Evolutionary conservation across 2,329 filamentous ascomycete species (phyloP).

Genomic region (Botryosphaeria dothidea): DNA sequence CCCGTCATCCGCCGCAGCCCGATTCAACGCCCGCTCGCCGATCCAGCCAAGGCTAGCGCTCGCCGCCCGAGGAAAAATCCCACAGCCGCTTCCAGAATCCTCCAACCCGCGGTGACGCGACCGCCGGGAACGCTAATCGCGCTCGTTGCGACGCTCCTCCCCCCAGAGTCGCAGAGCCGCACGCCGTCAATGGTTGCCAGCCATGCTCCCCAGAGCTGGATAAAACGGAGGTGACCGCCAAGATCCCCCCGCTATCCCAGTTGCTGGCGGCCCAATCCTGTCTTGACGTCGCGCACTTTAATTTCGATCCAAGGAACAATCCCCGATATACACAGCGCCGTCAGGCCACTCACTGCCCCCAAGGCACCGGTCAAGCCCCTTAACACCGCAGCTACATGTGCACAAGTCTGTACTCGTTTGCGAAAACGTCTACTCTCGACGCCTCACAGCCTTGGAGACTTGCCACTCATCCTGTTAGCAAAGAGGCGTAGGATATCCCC

Average conservation of each 20-base stretch:
- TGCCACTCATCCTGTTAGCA: not conserved
- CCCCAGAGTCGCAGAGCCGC: too few relatives aligned
- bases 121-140: not conserved
- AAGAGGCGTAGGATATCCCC: not conserved
- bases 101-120: not conserved
- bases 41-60: not conserved
- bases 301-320: not conserved
- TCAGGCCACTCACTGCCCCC: not conserved
- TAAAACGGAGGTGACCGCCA: not conserved
- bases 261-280: slow-evolving; percentile 10
- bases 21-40: not conserved
- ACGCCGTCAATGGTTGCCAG: not conserved
- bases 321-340: not conserved
- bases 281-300: not conserved
- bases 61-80: not conserved
- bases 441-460: not conserved
- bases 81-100: not conserved
- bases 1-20: not conserved
- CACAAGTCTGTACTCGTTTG: not conserved
- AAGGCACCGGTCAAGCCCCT: not conserved
- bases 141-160: not conserved
- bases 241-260: not conserved
- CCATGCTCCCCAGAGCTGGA: not conserved
- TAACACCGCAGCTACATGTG: not conserved
- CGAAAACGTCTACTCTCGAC: not conserved